A percentile compares a stretch with the other conserved stretches of the same genome.
These are phyloP conservation scores for Thielaviopsis musarum DNA, from an alignment of 2,329 filamentous ascomycete genomes.

Conservation along the genomic window DNA sequence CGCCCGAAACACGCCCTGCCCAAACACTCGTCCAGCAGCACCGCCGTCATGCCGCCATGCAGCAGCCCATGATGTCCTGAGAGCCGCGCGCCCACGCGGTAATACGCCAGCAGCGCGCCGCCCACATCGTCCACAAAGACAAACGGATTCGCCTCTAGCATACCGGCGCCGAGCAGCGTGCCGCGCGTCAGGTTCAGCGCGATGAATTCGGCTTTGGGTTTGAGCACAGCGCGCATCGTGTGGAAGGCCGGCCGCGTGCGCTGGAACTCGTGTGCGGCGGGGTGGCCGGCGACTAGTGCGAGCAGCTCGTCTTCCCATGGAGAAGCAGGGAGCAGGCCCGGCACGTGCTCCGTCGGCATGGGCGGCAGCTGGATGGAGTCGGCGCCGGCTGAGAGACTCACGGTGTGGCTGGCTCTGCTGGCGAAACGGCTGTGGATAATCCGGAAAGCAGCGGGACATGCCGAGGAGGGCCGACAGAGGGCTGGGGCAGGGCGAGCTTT, in stretches of 20 bases:
- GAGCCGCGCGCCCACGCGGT: conserved; percentile 13
- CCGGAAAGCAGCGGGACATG: neutral
- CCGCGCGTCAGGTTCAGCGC: conserved; percentile 3
- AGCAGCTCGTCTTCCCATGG: conserved; percentile 4
- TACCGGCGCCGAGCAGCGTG: neutral
- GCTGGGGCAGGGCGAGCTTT: neutral
- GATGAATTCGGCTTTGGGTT: neutral
- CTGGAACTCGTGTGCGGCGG: neutral
- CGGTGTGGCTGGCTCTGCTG: neutral
- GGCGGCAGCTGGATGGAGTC: neutral
- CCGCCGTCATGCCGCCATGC: conserved; percentile 14
- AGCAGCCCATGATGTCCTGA: conserved; percentile 14
- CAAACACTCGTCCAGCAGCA: conserved; percentile 15
- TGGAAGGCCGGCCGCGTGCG: neutral
- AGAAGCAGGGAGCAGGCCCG: neutral
- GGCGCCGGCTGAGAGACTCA: no score
- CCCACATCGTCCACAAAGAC: neutral
- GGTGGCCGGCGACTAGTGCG: neutral
- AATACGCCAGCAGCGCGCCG: conserved; percentile 5
- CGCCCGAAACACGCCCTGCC: conserved; percentile 12
- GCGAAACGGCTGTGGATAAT: neutral
- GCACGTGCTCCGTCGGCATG: neutral
- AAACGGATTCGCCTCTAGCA: conserved; percentile 7
- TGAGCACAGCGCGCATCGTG: conserved; percentile 3
- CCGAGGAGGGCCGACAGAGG: neutral